Evolutionary conservation across 139 green algal species (phyloP).

Genomic region (Coelastrella sp.): DNA sequence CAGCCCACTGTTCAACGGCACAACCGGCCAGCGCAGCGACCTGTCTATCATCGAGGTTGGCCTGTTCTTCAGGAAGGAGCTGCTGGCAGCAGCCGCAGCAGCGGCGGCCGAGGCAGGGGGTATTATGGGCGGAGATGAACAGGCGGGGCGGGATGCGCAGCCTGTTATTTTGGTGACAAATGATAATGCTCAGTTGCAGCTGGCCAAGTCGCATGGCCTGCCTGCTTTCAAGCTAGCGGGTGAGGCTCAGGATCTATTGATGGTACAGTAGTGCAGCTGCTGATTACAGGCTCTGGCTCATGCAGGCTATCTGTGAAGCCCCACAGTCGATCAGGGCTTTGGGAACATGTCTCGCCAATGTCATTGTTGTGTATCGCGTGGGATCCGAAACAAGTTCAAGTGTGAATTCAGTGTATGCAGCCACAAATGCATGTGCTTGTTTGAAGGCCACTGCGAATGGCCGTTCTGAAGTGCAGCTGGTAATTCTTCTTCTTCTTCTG

Average conservation of each 20-base stretch:
- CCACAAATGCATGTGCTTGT: background rate
- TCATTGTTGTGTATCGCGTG: background rate
- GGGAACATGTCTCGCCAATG: too few relatives aligned
- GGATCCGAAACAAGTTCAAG: too few relatives aligned
- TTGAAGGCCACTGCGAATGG: too few relatives aligned
- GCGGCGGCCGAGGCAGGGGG: constrained; percentile 11
- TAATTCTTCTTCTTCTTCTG: too few relatives aligned
- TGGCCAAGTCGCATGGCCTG: constrained; percentile 77
- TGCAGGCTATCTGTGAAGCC: too few relatives aligned
- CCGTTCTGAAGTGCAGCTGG: too few relatives aligned
- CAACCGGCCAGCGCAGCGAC: constrained; percentile 53
- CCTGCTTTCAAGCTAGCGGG: constrained; percentile 58
- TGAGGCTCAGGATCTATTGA: background rate
- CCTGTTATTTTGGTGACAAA: constrained; percentile 82
- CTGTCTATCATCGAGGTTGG: constrained; percentile 80
- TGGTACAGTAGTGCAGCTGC: background rate
- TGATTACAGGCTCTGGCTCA: background rate
- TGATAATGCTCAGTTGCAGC: constrained; percentile 82
- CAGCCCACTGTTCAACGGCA: background rate
- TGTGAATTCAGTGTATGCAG: too few relatives aligned
- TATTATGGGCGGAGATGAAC: background rate
- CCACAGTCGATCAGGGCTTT: too few relatives aligned
- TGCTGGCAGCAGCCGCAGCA: constrained; percentile 37
- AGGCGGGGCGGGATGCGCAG: constrained; percentile 42
- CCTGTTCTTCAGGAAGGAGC: constrained; percentile 74